Evolutionary conservation across 2,329 filamentous ascomycete species (phyloP), one percentile per base, ranked within the genome.

Genomic region (Colletotrichum paranaense): DNA sequence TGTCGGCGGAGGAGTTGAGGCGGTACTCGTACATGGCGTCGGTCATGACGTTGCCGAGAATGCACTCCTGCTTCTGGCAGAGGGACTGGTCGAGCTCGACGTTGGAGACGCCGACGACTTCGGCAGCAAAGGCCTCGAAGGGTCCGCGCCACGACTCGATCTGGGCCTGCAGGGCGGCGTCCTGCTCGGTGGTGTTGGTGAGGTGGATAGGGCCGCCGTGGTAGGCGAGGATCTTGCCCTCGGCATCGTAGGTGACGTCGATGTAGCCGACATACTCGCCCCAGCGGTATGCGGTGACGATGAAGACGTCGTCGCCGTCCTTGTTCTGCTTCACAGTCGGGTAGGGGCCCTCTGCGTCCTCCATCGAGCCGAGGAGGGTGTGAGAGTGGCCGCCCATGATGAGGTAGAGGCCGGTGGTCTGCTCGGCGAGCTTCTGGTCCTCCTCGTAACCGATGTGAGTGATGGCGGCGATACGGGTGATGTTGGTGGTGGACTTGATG

Each of bases 251-350:
- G 1, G 89, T 90, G 8, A 93, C 86, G 75, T 92, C 90, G 75
- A 93, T 93, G 79, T 91, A 91, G 70, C 91, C 91, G 2, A 93
- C 81, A 68, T 92, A 92, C 81, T 92, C 90, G 64, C 91, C 91
- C 91, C 91, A 93, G 74, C 90, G 88, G 78, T 91, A 93, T 2
- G 91, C 88, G 8, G 90, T 92, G 22, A 93, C 91, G 77, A 92
- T 87, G 78, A 92, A 93, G 62, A 93, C 91, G 77, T 93, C 91
- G 42, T 92, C 88, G 57, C 90, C 91, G 62, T 90, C 87, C 74
- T 85, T 80, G 79, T 93, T 92, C 32, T 87, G 81, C 65, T 87
- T 86, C 63, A 93, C 89, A 16, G 91, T 93, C 1, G 91, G 91
- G 78, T 93, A 93, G 9, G 87, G 84, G 42, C 91, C 91, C 76